These are phyloP conservation scores for Ceratocystis cacaofunesta DNA, from an alignment of 2,329 filamentous ascomycete genomes.

Conservation along the genomic window DNA sequence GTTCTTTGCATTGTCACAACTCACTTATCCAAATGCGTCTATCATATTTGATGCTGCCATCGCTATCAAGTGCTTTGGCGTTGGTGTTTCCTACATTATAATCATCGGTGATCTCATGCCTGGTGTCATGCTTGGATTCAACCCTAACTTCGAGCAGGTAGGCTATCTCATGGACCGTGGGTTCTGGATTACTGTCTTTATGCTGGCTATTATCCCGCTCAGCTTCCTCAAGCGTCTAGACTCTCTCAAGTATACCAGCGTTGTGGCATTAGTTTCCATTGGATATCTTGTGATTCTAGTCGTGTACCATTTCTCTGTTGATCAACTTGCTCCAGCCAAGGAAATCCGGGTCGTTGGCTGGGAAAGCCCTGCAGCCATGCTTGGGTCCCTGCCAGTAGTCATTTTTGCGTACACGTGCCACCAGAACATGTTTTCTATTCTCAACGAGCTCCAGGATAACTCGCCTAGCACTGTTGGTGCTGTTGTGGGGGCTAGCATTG, in stretches of 20 bases:
- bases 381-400: constrained; percentile 84
- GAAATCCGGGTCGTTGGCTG: constrained; percentile 63
- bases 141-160: constrained; percentile 41
- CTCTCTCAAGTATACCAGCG: constrained; percentile 91
- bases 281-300: constrained; percentile 87
- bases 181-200: constrained; percentile 97
- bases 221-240: constrained; percentile 84
- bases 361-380: constrained; percentile 60
- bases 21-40: constrained; percentile 91
- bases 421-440: constrained; percentile 98
- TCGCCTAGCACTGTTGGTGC: constrained; percentile 58
- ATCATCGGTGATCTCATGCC: constrained; percentile 99
- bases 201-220: constrained; percentile 88
- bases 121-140: constrained; percentile 74
- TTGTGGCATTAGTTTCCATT: constrained; percentile 82
- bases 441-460: constrained; percentile 86
- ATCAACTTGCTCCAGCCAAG: constrained; percentile 59
- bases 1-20: constrained; percentile 92
- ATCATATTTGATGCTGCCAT: constrained; percentile 94
- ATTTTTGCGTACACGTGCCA: constrained; percentile 99
- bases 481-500: constrained; percentile 73
- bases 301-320: constrained; percentile 77
- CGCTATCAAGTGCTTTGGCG: constrained; percentile 94
- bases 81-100: constrained; percentile 93
- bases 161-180: constrained; percentile 74